phyloP scores from a whole-genome alignment of 1,284 basidiomycete species.

The Tausonia pullulans region DNA sequence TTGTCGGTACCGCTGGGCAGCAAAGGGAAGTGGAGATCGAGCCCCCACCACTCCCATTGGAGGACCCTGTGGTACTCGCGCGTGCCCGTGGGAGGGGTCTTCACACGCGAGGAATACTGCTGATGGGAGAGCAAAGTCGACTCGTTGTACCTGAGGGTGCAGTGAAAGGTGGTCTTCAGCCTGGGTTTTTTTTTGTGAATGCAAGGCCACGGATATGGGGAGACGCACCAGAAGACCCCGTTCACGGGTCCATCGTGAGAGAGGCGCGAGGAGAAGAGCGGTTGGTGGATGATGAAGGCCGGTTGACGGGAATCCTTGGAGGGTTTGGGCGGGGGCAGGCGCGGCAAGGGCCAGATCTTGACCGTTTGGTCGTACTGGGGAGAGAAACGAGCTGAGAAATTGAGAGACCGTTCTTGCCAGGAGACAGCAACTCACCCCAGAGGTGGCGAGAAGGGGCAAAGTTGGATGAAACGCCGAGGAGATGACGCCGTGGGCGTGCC shows the following conservation, averaged over 20 bases:
- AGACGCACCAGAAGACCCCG: conserved; percentile 9
- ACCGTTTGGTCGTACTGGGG: conserved; percentile 7
- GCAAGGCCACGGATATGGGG: not conserved
- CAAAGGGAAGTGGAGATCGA: too few species aligned
- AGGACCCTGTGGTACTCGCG: too few species aligned
- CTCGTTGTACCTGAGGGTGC: not conserved
- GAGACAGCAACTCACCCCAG: conserved; percentile 1
- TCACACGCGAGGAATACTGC: too few species aligned
- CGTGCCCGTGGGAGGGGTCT: too few species aligned
- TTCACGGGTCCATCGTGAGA: conserved; percentile 10
- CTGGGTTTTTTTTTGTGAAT: conserved; percentile 3
- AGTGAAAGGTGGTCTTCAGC: not conserved
- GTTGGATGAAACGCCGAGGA: conserved; percentile 12
- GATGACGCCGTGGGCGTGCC: conserved; percentile 12
- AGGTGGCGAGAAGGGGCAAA: conserved; percentile 5
- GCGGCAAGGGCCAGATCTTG: conserved; percentile 16
- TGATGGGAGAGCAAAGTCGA: not conserved
- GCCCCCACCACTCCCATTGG: too few species aligned
- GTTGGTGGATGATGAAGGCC: conserved; percentile 2
- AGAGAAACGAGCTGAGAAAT: not conserved
- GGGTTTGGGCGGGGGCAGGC: conserved; percentile 1
- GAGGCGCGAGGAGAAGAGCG: conserved; percentile 7
- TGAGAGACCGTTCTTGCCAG: not conserved
- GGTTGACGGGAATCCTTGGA: not conserved
- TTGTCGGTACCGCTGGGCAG: too few species aligned